These are phyloP conservation scores for Chaetothyriales sp. DNA, from an alignment of 2,329 filamentous ascomycete genomes.

Conservation along the genomic window DNA sequence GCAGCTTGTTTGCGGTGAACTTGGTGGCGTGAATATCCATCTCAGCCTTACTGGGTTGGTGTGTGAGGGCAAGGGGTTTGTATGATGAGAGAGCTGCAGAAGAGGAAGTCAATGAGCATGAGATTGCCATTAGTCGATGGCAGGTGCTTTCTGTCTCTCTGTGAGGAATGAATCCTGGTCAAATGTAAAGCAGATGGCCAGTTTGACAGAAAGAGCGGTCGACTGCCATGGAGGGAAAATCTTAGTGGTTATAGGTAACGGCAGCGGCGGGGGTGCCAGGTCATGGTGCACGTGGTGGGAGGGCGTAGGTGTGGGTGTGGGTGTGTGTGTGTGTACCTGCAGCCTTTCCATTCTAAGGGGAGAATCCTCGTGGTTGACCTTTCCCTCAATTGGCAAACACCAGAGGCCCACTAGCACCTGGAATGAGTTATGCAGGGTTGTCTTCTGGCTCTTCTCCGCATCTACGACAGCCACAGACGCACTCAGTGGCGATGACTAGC, in stretches of 20 bases:
- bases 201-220: background rate
- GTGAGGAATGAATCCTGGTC: too few species aligned
- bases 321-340: background rate
- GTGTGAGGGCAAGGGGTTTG: background rate
- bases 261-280: background rate
- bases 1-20: constrained; percentile 3
- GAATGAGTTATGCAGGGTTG: background rate
- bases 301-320: too few species aligned
- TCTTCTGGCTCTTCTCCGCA: background rate
- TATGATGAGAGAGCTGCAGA: background rate
- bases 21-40: background rate
- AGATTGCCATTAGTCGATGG: background rate
- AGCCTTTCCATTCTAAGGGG: background rate
- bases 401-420: background rate
- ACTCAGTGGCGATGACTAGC: too few species aligned
- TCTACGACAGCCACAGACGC: background rate
- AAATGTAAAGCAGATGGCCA: too few species aligned
- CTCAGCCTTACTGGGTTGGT: background rate
- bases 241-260: background rate
- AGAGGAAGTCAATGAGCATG: too few species aligned
- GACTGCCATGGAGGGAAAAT: background rate
- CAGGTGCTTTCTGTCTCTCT: background rate
- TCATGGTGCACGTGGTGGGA: background rate
- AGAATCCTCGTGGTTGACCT: background rate
- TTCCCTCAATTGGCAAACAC: background rate